A percentile compares a stretch with the other conserved stretches of the same genome.
phyloP scores from a whole-genome alignment of 2,329 filamentous ascomycete species.

The Neonectria hederae region DNA sequence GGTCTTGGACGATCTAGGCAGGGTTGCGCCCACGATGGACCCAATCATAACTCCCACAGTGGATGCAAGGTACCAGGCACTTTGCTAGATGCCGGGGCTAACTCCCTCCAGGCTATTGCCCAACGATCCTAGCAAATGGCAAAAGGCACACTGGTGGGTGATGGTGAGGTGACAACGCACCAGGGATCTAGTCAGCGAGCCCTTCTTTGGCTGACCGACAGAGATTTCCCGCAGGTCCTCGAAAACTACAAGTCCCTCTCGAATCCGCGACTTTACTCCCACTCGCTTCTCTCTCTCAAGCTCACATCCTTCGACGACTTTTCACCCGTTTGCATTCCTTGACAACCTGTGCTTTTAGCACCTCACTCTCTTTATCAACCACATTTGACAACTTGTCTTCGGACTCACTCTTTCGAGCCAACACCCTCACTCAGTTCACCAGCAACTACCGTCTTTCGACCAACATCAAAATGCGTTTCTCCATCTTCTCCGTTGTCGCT shows the following conservation, averaged over 20 bases:
- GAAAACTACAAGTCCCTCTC: conserved; percentile 44
- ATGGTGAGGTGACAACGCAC: conserved; percentile 38
- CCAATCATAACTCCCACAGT: conserved; percentile 34
- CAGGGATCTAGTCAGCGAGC: conserved; percentile 14
- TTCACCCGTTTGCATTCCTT: conserved; percentile 29
- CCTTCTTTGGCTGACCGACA: conserved; percentile 16
- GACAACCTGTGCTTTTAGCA: conserved; percentile 34
- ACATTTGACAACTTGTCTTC: conserved; percentile 22
- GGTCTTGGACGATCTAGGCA: conserved; percentile 33
- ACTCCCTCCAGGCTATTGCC: conserved; percentile 13
- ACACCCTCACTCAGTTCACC: conserved; percentile 7
- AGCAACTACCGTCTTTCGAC: conserved; percentile 21
- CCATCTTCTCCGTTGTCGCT: conserved; percentile 54
- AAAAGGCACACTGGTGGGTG: neutral
- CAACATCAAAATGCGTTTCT: conserved; percentile 57
- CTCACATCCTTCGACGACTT: conserved; percentile 36
- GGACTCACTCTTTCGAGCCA: conserved; percentile 20
- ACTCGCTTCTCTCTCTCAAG: conserved; percentile 25
- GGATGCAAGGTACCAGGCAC: conserved; percentile 40
- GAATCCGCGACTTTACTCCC: conserved; percentile 27
- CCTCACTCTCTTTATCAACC: conserved; percentile 29
- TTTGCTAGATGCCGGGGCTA: conserved; percentile 38
- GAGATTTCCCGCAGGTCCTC: conserved; percentile 35
- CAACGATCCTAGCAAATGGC: conserved; percentile 10
- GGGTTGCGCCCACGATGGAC: conserved; percentile 21